Evolutionary conservation across 257 asterid species (phyloP).

Genomic region (Leonotis leonurus): DNA sequence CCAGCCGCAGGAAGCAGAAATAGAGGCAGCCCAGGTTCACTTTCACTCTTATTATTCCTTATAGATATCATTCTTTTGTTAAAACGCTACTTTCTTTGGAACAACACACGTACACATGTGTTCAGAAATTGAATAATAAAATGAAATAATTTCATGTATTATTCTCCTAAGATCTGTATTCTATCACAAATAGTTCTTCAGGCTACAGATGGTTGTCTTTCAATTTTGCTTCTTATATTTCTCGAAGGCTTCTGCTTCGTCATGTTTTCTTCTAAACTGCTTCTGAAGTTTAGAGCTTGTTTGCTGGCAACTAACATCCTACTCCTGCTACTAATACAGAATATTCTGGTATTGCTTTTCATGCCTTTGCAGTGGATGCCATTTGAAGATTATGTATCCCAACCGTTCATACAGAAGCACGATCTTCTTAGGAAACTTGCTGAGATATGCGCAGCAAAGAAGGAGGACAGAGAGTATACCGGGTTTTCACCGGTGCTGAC

Average conservation of each 20-base stretch:
- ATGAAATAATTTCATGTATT: too few relatives aligned
- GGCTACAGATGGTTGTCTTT: too few relatives aligned
- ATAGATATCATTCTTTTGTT: background rate
- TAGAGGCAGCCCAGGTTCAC: slow-evolving; percentile 91
- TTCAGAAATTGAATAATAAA: background rate
- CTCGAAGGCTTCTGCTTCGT: background rate
- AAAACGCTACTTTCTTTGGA: background rate
- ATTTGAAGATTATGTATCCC: slow-evolving; percentile 64
- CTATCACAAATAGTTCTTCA: too few relatives aligned
- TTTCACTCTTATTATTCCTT: background rate
- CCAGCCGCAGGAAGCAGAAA: slow-evolving; percentile 71
- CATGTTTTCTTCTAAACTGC: background rate
- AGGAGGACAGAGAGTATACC: slow-evolving; percentile 34
- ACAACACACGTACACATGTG: too few relatives aligned
- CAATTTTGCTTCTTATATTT: background rate
- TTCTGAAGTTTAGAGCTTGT: background rate
- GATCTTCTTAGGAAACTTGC: slow-evolving; percentile 43
- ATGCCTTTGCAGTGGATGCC: slow-evolving; percentile 82
- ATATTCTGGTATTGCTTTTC: background rate
- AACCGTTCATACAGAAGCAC: slow-evolving; percentile 60
- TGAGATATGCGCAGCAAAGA: slow-evolving; percentile 56
- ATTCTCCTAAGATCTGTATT: too few relatives aligned
- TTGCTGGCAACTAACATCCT: background rate
- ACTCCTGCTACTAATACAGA: background rate
- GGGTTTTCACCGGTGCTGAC: slow-evolving; percentile 56